These are phyloP conservation scores for Barbatosphaeria neglecta DNA, from an alignment of 495 filamentous ascomycete genomes.

Conservation along the genomic window DNA sequence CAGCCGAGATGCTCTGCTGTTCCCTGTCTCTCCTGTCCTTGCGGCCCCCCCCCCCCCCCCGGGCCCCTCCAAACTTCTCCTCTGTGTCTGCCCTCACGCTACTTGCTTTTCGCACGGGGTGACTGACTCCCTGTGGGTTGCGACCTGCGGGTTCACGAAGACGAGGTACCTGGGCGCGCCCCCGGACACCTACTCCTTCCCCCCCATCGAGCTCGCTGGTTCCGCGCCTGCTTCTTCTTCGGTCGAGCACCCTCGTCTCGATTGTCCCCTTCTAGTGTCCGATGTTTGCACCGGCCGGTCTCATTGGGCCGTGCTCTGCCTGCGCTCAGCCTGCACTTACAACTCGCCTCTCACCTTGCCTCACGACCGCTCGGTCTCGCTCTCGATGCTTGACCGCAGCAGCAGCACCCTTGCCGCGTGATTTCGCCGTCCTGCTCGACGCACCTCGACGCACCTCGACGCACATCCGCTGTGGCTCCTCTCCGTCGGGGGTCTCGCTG, in stretches of 20 bases:
- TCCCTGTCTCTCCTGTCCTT: slow-evolving; percentile 15
- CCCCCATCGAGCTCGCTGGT: not conserved
- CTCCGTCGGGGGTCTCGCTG: not conserved
- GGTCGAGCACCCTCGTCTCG: slow-evolving; percentile 18
- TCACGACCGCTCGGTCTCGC: no score
- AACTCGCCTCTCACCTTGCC: not conserved
- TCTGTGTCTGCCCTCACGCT: slow-evolving; percentile 10
- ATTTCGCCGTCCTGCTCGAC: not conserved
- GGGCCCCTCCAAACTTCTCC: slow-evolving; percentile 10
- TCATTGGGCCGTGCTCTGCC: slow-evolving; percentile 11
- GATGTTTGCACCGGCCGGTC: slow-evolving; percentile 18
- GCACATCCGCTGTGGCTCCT: not conserved
- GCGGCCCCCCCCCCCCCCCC: no score
- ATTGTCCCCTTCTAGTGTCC: slow-evolving; percentile 13
- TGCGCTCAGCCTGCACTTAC: no score
- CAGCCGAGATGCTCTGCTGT: slow-evolving; percentile 30
- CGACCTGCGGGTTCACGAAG: not conserved
- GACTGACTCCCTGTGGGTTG: slow-evolving; percentile 6
- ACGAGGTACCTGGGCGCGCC: not conserved
- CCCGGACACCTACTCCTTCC: no score
- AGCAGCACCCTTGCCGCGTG: not conserved
- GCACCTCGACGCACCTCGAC: no score
- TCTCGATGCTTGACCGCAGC: not conserved
- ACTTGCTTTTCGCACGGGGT: slow-evolving; percentile 1
- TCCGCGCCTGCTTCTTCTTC: slow-evolving; percentile 4